Evolutionary conservation across 495 filamentous ascomycete species (phyloP), one percentile per base, ranked within the genome.

Genomic region (Trypethelium eluteriae): DNA sequence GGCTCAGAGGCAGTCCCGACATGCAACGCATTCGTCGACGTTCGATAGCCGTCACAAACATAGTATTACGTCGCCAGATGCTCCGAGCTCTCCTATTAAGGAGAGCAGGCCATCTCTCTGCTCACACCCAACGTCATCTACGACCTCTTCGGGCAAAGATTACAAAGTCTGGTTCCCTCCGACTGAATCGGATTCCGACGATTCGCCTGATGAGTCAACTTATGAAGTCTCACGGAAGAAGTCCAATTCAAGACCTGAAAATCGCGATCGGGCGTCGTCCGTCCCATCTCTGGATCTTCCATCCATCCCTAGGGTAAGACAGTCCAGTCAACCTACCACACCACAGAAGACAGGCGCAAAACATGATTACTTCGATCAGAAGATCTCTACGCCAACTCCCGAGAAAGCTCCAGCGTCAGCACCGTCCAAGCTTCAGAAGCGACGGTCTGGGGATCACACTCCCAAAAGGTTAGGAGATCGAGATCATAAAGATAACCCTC

Each of bases 251-350:
- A 64, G 68, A 18, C 76, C 74, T 16, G 49, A 62, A 34, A 62
- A 71, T 39, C 75, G 81, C 53, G 77, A 83, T 39, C 75, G 78
- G n/a, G 71, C 81, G 2, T 87, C 86, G n/a, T 86, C 83, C 34
- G 79, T 83, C 11, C 85, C 84, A 6, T 83, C 82, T 0, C 74
- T 80, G 70, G 78, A 83, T 64, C 78, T 87, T 16, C 86, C 85
- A 16, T 76, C 74, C 32, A 85, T 88, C 32, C 82, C 79, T 16
- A 87, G 85, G 69, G 74, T 85, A 18, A 74, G 86, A n/a, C 79
- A 80, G 64, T 66, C 75, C n/a, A 77, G 70, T 66, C 72, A 75
- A n/a, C 76, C 75, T 9, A 70, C 61, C 53, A 76, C 74, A 9
- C 76, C 79, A 69, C 66, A 65, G 68, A 10, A 66, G 67, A 10